Evolutionary conservation across 2,329 filamentous ascomycete genomes (phyloP), one percentile per base, ranked within the genome.

Genomic region (Aureobasidium sp.): DNA sequence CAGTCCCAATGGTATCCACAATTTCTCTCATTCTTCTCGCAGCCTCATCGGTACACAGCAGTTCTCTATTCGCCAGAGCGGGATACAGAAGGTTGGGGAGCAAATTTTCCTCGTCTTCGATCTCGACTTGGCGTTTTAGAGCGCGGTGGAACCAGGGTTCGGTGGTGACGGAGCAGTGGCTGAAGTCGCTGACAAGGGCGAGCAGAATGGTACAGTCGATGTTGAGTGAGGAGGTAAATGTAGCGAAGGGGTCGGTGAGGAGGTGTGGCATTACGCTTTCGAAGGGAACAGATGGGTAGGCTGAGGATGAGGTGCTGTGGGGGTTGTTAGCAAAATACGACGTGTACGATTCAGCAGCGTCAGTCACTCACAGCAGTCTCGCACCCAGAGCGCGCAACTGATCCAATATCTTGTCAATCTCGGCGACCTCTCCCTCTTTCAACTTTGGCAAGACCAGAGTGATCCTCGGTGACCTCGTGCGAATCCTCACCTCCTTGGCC

Each of bases 101-200:
- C 45, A 89, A 73, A 6, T 85, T 82, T 57, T 85, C 79, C 42
- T 81, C 75, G 37, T 77, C 76, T 71, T 91, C 89, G 35, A 85
- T 77, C 62, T 84, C 79, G 63, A 90, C 83, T 68, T 90, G 86
- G 15, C 81, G 79, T 56, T 81, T 75, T 54, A 90, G 84, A 47
- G 84, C 82, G 24, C 74, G 77, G 66, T 87, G 85, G 67, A 82
- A 79, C 71, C 76, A 78, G n/a, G 79, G 77, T 37, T 80, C 75
- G 49, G 79, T 76, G 2, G 73, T 68, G 31, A 77, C 75, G 40
- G 73, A 69, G 37, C 74, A 74, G 69, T 91, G 87, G 1, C 86
- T 88, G 29, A 91, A 84, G 67, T 92, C 89, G 0, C 88, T 90
- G 1, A 87, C 82, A 2, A 91, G 76, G 5, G 87, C 88, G 5